phyloP scores from a whole-genome alignment of 2,329 filamentous ascomycete genomes.

The Aspergillus hiratsukae region DNA sequence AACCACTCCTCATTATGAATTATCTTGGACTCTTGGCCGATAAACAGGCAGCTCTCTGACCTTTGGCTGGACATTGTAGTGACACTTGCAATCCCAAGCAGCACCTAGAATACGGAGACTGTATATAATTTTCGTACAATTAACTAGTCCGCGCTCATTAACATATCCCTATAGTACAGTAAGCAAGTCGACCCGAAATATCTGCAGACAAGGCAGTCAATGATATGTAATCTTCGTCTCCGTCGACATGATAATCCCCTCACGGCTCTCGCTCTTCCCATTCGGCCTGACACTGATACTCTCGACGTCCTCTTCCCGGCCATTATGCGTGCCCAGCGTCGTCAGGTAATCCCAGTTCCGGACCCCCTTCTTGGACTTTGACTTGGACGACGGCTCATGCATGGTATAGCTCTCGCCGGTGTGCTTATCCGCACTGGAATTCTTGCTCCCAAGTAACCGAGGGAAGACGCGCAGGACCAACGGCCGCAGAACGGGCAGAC shows the following conservation, averaged over 20 bases:
- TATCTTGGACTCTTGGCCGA: no score
- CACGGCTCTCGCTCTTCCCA: background rate
- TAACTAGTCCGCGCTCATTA: no score
- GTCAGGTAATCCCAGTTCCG: conserved; percentile 9
- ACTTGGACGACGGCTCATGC: background rate
- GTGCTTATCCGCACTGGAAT: background rate
- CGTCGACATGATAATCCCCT: background rate
- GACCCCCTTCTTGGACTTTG: background rate
- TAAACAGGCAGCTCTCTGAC: no score
- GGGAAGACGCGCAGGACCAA: conserved; percentile 5
- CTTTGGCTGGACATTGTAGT: no score
- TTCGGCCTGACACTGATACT: background rate
- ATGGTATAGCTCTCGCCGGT: conserved; percentile 3
- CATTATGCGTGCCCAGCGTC: background rate
- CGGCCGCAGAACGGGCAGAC: conserved; percentile 10
- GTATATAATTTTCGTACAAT: no score
- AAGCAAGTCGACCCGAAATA: no score
- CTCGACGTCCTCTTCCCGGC: background rate
- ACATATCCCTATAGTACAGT: no score
- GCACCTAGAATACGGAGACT: no score
- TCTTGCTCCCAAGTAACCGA: background rate
- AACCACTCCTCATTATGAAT: no score
- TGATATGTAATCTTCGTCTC: background rate
- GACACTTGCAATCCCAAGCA: no score
- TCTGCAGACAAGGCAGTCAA: background rate